A percentile compares a stretch with the other conserved stretches of the same genome.
Conservation (phyloP, 1,284 basidiomycete species). For the Bjerkandera adusta region DNA sequence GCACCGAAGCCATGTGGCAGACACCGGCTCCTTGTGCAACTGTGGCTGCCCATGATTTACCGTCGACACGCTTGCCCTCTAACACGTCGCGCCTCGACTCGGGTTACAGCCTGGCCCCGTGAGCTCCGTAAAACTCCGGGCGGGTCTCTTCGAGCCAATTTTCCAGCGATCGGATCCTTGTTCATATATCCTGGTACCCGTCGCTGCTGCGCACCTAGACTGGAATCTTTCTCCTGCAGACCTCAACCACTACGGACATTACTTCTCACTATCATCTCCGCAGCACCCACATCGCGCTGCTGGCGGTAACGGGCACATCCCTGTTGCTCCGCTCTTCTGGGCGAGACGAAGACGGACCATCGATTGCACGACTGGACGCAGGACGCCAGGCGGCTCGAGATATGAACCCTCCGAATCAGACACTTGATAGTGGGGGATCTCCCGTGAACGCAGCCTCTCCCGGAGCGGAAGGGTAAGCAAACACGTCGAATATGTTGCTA, state of each 20-base stretch:
- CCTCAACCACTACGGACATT: conserved; percentile 10
- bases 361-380: conserved; percentile 4
- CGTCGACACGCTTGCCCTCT: neutral
- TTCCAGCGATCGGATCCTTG: conserved; percentile 4
- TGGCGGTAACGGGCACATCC: neutral
- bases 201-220: conserved; percentile 14
- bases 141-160: no score
- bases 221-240: conserved; percentile 9
- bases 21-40: neutral
- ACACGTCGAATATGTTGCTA: neutral
- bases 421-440: no score
- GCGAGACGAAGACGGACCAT: neutral
- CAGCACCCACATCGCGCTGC: conserved; percentile 9
- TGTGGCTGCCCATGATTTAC: neutral
- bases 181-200: conserved; percentile 7
- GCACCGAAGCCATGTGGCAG: conserved; percentile 1
- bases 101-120: no score
- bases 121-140: no score
- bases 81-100: neutral
- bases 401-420: no score
- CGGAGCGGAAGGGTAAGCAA: no score
- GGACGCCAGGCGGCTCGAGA: no score
- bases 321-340: conserved; percentile 3
- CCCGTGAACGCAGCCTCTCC: no score
- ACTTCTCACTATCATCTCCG: conserved; percentile 13